A percentile compares a stretch with the other conserved stretches of the same genome.
Evolutionary conservation across 1,284 basidiomycete genomes (phyloP).

Genomic region (Polyporus tsugae): DNA sequence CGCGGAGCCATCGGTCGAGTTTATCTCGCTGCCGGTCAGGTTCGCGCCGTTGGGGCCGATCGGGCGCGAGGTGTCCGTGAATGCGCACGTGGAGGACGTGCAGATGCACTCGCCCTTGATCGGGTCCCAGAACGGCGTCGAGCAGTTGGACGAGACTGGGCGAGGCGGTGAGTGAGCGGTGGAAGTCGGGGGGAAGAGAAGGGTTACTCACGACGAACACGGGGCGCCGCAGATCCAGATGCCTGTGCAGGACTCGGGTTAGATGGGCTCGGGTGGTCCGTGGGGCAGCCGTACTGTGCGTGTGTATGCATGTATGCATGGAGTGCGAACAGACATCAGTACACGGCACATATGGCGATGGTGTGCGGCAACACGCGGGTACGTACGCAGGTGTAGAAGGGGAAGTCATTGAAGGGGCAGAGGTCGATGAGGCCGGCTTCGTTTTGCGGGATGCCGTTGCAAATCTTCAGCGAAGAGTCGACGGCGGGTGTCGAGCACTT

Average conservation of each 20-base stretch:
- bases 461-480: constrained; percentile 61
- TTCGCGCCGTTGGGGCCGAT: constrained; percentile 81
- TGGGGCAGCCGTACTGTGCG: constrained; percentile 75
- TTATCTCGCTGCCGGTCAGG: constrained; percentile 66
- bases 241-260: constrained; percentile 75
- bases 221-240: constrained; percentile 51
- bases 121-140: constrained; percentile 84
- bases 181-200: neutral
- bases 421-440: constrained; percentile 66
- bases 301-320: neutral
- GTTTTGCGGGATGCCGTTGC: constrained; percentile 77
- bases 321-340: neutral
- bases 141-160: constrained; percentile 75
- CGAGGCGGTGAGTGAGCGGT: neutral
- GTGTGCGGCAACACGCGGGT: constrained; percentile 24
- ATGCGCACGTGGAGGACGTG: constrained; percentile 61
- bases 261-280: constrained; percentile 56
- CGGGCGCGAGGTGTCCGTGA: constrained; percentile 68
- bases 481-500: constrained; percentile 72
- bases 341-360: neutral
- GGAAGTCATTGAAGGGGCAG: constrained; percentile 77
- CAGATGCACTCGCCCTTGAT: constrained; percentile 72
- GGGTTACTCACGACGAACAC: constrained; percentile 60
- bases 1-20: constrained; percentile 39
- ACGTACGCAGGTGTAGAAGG: constrained; percentile 77